These are phyloP conservation scores for Daedaleopsis nitida DNA, from an alignment of 768 basidiomycete genomes.

Conservation along the genomic window DNA sequence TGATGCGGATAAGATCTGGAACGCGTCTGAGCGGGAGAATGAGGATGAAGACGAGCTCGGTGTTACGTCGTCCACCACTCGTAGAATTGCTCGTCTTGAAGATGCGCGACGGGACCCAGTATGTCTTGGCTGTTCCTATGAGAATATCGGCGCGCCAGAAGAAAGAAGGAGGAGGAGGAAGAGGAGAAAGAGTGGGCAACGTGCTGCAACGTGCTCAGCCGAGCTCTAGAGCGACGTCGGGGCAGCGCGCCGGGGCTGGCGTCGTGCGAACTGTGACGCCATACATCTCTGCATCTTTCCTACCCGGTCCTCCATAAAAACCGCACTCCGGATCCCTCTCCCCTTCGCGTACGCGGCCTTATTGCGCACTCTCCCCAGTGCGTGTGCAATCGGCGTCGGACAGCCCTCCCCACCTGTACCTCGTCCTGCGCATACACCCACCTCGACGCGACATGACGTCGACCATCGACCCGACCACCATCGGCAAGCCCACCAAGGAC, in stretches of 20 bases:
- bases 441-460: conserved; percentile 22
- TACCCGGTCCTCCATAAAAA: background rate
- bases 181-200: background rate
- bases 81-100: background rate
- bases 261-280: background rate
- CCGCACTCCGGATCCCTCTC: background rate
- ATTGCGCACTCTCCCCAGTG: background rate
- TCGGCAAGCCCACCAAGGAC: conserved; percentile 27
- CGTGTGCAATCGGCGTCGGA: background rate
- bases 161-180: too few relatives aligned
- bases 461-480: conserved; percentile 26
- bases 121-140: too few relatives aligned
- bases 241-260: too few relatives aligned
- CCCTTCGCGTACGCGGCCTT: background rate
- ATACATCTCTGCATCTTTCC: background rate
- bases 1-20: background rate
- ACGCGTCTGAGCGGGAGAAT: background rate
- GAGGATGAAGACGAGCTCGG: background rate
- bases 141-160: too few relatives aligned
- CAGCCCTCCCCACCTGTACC: background rate
- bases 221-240: background rate
- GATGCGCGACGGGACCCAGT: too few relatives aligned
- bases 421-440: background rate
- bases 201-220: background rate
- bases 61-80: background rate